phyloP scores from a whole-genome alignment of 129 eudicot genomes.

The Lactuca saligna region DNA sequence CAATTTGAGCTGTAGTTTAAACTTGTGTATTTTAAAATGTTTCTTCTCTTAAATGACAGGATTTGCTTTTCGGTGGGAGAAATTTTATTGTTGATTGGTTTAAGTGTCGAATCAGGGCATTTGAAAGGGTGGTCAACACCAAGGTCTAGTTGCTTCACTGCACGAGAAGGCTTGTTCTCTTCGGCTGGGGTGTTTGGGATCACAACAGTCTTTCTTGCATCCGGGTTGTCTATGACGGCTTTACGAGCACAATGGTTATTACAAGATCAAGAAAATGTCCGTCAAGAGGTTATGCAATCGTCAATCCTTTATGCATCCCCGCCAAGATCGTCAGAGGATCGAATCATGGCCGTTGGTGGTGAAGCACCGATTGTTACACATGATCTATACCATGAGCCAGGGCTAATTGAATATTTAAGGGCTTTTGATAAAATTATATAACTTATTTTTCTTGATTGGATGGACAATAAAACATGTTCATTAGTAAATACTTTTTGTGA shows the following conservation, averaged over 20 bases:
- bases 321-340: constrained; percentile 43
- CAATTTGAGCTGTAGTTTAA: too few species aligned
- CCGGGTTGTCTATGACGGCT: constrained; percentile 67
- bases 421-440: constrained; percentile 51
- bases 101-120: constrained; percentile 88
- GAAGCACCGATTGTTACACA: constrained; percentile 46
- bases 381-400: constrained; percentile 33
- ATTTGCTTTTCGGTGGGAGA: constrained; percentile 69
- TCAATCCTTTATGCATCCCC: constrained; percentile 62
- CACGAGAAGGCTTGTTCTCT: constrained; percentile 67
- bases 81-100: constrained; percentile 64
- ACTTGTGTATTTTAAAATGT: not conserved
- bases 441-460: not conserved
- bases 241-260: constrained; percentile 52
- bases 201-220: constrained; percentile 67
- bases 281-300: constrained; percentile 50
- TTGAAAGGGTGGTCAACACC: constrained; percentile 62
- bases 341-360: constrained; percentile 28
- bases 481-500: not conserved
- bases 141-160: constrained; percentile 49
- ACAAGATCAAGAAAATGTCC: constrained; percentile 42
- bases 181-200: constrained; percentile 85
- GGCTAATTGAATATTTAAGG: constrained; percentile 38
- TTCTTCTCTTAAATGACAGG: constrained; percentile 36
- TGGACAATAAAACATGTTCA: not conserved